These are phyloP conservation scores for Musa beccarii DNA, from an alignment of 176 grass and related monocot genomes.

Conservation along the genomic window DNA sequence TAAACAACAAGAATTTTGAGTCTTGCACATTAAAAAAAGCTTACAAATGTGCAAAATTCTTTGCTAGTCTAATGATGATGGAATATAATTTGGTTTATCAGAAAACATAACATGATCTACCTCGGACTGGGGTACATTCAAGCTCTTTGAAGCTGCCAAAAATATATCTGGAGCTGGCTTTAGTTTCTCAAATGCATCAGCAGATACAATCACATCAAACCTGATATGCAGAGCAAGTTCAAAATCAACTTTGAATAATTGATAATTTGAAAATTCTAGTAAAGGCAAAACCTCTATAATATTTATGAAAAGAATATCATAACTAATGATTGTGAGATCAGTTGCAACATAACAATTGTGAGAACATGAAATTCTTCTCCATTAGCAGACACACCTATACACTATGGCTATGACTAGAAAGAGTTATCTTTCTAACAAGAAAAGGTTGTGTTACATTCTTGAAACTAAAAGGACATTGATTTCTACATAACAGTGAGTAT, in stretches of 20 bases:
- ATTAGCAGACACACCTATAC: background rate
- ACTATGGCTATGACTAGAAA: background rate
- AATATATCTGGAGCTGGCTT: slow-evolving; percentile 98
- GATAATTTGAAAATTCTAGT: background rate
- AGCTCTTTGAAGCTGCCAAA: slow-evolving; percentile 73
- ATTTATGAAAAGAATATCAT: background rate
- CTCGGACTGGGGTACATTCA: slow-evolving; percentile 46
- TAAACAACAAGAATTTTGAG: background rate
- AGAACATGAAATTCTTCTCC: background rate
- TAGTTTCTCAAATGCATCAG: slow-evolving; percentile 90
- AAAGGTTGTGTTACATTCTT: too few species aligned
- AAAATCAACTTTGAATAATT: background rate
- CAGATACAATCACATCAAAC: slow-evolving; percentile 92
- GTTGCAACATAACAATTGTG: background rate
- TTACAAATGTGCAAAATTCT: background rate
- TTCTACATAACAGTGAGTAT: too few species aligned
- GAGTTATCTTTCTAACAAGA: too few species aligned
- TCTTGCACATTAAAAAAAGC: background rate
- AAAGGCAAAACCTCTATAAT: background rate
- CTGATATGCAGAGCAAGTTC: slow-evolving; percentile 39
- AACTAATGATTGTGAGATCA: background rate
- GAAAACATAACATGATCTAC: slow-evolving; percentile 39
- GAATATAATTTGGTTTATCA: background rate
- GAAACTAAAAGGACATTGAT: too few species aligned
- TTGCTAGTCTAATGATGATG: background rate